Conservation (phyloP, 495 filamentous ascomycete species). For the Rusavskia elegans region DNA sequence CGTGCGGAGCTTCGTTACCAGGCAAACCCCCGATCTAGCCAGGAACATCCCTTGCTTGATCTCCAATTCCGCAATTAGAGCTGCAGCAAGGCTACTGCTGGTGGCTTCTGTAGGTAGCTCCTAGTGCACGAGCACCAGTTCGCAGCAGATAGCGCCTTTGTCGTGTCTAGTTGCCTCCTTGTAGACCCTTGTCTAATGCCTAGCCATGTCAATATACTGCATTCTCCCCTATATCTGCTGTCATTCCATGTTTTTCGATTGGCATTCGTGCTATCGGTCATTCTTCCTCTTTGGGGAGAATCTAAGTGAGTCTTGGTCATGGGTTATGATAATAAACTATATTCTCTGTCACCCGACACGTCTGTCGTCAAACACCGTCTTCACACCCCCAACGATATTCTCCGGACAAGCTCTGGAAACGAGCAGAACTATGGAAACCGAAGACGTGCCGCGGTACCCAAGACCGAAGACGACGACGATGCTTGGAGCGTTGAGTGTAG, state of each 20-base stretch:
- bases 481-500: too few species aligned
- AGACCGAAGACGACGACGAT: background rate
- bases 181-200: background rate
- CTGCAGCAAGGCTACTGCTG: constrained; percentile 7
- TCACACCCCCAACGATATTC: constrained; percentile 7
- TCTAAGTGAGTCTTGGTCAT: constrained; percentile 7
- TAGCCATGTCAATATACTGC: constrained; percentile 1
- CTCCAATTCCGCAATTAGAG: constrained; percentile 7
- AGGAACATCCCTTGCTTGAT: constrained; percentile 11
- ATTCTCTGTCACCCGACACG: constrained; percentile 25
- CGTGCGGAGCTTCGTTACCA: background rate
- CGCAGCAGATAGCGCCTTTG: constrained; percentile 1
- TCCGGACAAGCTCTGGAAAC: constrained; percentile 23
- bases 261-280: constrained; percentile 7
- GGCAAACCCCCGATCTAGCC: background rate
- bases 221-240: constrained; percentile 1
- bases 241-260: constrained; percentile 12
- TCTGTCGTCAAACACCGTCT: constrained; percentile 11
- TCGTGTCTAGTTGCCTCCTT: constrained; percentile 11
- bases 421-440: constrained; percentile 4
- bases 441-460: constrained; percentile 3
- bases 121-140: constrained; percentile 2
- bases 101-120: constrained; percentile 3
- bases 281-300: constrained; percentile 8
- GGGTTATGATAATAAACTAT: constrained; percentile 13